Percentiles rank a stretch among this genome's conserved stretches.
These are phyloP conservation scores for Angomonas ambiguus DNA, from an alignment of 208 protist species.

Conservation along the genomic window DNA sequence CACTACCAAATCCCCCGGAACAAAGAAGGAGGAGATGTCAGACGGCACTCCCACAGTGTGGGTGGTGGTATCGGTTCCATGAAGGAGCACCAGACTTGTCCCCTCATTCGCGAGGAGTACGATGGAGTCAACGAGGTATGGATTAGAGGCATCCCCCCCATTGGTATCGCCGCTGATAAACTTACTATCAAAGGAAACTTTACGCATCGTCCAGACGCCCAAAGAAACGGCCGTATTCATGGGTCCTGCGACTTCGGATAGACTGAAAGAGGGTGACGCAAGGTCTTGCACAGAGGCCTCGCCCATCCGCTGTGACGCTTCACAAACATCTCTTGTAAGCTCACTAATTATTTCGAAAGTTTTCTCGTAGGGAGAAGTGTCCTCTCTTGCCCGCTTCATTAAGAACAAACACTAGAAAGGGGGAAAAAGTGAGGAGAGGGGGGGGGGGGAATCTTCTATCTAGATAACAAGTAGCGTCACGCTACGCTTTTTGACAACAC, in stretches of 20 bases:
- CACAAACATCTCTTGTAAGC: constrained; percentile 10
- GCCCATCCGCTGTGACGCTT: not conserved
- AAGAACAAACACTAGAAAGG: constrained; percentile 11
- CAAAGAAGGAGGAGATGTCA: not conserved
- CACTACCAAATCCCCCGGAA: constrained; percentile 42
- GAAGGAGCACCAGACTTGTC: not conserved
- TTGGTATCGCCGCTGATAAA: not conserved
- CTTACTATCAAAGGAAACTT: not conserved
- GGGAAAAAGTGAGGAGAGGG: constrained; percentile 3
- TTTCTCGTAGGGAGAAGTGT: constrained; percentile 5
- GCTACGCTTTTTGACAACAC: too few relatives aligned
- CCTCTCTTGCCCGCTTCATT: constrained; percentile 32
- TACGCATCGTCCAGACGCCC: not conserved
- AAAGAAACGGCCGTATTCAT: not conserved
- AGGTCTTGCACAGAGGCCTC: not conserved
- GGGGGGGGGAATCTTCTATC: not conserved
- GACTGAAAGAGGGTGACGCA: not conserved
- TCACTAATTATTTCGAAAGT: constrained; percentile 27
- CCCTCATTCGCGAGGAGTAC: not conserved
- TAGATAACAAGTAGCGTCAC: too few relatives aligned
- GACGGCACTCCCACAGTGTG: not conserved
- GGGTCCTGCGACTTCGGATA: not conserved
- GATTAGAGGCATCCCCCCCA: not conserved
- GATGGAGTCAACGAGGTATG: not conserved
- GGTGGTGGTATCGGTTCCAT: not conserved